phyloP scores from a whole-genome alignment of 2,329 filamentous ascomycete species.

The Calonectria multiphialidica region DNA sequence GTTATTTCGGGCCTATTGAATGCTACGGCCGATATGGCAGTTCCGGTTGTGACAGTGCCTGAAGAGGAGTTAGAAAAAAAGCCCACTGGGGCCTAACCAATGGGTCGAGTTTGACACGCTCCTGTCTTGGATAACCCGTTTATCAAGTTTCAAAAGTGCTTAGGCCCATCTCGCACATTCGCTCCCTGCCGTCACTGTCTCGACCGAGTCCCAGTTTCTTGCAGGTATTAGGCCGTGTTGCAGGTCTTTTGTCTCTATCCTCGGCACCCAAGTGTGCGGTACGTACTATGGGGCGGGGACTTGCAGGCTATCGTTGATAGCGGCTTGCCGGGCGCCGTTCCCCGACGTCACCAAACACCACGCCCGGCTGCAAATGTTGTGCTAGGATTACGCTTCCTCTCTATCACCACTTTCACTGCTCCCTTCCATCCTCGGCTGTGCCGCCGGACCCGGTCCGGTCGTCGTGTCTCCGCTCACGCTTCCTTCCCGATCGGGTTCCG shows the following conservation, averaged over 20 bases:
- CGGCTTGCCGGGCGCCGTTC: slow-evolving; percentile 9
- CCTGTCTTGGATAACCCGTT: background rate
- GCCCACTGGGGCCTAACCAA: background rate
- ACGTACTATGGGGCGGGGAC: slow-evolving; percentile 3
- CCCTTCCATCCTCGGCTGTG: slow-evolving; percentile 34
- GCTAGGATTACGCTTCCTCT: slow-evolving; percentile 26
- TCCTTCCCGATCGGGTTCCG: slow-evolving; percentile 20
- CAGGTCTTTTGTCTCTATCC: background rate
- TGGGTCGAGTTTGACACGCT: background rate
- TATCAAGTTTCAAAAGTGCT: background rate
- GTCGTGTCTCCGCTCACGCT: slow-evolving; percentile 27
- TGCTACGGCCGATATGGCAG: background rate
- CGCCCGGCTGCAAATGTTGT: slow-evolving; percentile 28
- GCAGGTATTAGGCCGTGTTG: background rate
- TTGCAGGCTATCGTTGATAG: background rate
- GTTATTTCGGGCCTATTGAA: background rate
- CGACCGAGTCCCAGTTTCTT: background rate
- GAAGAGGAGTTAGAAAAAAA: background rate
- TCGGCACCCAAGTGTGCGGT: background rate
- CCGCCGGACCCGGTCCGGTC: slow-evolving; percentile 35
- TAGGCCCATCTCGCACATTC: background rate
- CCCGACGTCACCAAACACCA: slow-evolving; percentile 36
- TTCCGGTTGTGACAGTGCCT: background rate
- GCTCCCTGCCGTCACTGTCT: background rate
- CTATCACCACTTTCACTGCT: slow-evolving; percentile 5